phyloP scores from a whole-genome alignment of 1,139 yeast species.

The Trichomonascaceae sp. region DNA sequence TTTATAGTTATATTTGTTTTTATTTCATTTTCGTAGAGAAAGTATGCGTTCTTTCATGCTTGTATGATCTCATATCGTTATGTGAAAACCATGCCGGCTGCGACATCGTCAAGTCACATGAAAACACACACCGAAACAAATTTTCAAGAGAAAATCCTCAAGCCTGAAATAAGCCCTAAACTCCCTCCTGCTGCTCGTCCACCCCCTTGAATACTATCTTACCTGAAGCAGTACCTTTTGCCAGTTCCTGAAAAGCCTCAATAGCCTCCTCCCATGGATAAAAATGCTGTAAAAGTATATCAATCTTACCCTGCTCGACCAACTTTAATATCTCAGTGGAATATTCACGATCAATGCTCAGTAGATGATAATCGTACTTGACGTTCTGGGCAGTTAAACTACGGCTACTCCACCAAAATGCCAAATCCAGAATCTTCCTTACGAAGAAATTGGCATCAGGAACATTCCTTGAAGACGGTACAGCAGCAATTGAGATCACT shows the following conservation, averaged over 20 bases:
- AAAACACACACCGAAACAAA: too few relatives aligned
- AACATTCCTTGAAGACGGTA: slow-evolving; percentile 1
- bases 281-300: slow-evolving; percentile 8
- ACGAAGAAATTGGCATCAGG: neutral
- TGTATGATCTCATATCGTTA: too few relatives aligned
- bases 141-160: too few relatives aligned
- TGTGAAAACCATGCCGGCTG: too few relatives aligned
- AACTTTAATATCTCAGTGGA: neutral
- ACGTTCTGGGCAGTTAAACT: slow-evolving; percentile 2
- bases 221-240: neutral
- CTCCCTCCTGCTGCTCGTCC: too few relatives aligned
- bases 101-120: too few relatives aligned
- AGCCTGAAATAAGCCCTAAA: too few relatives aligned
- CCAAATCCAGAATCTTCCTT: neutral
- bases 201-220: neutral
- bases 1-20: neutral
- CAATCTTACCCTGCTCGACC: slow-evolving; percentile 11
- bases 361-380: slow-evolving; percentile 6
- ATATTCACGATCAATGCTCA: neutral
- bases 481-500: slow-evolving; percentile 9
- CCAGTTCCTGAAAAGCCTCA: neutral
- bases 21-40: too few relatives aligned
- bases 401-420: slow-evolving; percentile 4
- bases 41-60: too few relatives aligned
- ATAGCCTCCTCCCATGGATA: slow-evolving; percentile 8